Evolutionary conservation across 495 filamentous ascomycete genomes (phyloP).

Genomic region (Aspergillus biplanus): DNA sequence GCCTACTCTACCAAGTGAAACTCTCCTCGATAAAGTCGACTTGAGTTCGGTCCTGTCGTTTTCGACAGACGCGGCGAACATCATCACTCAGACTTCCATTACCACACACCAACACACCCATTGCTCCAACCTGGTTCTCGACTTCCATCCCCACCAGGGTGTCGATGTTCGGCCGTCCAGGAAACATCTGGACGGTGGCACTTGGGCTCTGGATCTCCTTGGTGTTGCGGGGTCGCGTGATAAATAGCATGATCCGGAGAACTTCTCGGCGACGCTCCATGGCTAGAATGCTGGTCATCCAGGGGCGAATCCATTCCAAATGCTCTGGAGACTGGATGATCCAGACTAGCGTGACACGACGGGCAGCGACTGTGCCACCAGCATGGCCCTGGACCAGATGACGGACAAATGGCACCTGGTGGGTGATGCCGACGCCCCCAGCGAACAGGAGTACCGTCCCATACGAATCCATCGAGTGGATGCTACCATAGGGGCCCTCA

Average conservation of each 20-base stretch:
- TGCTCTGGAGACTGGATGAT: constrained; percentile 85
- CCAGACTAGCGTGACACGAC: constrained; percentile 84
- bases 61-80: constrained; percentile 73
- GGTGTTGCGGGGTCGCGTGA: constrained; percentile 77
- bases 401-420: constrained; percentile 86
- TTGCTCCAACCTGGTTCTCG: constrained; percentile 76
- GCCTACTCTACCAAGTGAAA: constrained; percentile 73
- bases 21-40: constrained; percentile 87
- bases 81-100: constrained; percentile 84
- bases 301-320: constrained; percentile 89
- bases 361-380: constrained; percentile 75
- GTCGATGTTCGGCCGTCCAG: constrained; percentile 79
- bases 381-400: constrained; percentile 76
- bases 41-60: constrained; percentile 61
- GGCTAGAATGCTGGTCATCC: constrained; percentile 85
- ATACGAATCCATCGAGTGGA: constrained; percentile 84
- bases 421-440: constrained; percentile 91
- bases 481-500: constrained; percentile 87
- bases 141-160: constrained; percentile 77
- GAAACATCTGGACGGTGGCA: constrained; percentile 80
- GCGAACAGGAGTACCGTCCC: constrained; percentile 89
- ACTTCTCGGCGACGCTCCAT: constrained; percentile 78
- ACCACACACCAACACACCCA: constrained; percentile 90
- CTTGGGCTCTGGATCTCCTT: constrained; percentile 73
- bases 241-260: constrained; percentile 81